Conservation (phyloP, 495 filamentous ascomycete genomes). For the Trichocladium antarcticum region DNA sequence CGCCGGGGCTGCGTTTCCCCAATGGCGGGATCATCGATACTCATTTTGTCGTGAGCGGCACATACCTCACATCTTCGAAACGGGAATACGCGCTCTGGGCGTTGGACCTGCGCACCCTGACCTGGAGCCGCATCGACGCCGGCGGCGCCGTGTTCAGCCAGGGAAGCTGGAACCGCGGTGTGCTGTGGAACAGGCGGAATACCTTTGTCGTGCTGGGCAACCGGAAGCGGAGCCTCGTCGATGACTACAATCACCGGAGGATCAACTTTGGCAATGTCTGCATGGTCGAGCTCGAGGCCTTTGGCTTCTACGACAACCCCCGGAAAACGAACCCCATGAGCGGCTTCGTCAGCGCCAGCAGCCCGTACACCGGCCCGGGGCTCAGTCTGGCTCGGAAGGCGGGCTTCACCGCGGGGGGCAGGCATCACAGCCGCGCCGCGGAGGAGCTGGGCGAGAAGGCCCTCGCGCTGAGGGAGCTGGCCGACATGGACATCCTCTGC, state of each 20-base stretch:
- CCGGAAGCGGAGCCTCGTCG: constrained; percentile 82
- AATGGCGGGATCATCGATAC: constrained; percentile 90
- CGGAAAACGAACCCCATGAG: constrained; percentile 64
- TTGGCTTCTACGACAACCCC: constrained; percentile 93
- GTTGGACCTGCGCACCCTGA: constrained; percentile 72
- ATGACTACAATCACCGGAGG: constrained; percentile 94
- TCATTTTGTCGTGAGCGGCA: constrained; percentile 93
- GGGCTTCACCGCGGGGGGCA: constrained; percentile 57
- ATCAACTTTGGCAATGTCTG: constrained; percentile 97
- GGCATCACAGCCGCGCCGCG: constrained; percentile 54
- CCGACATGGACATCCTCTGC: constrained; percentile 95
- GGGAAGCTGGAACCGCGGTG: constrained; percentile 92
- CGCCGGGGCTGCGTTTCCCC: constrained; percentile 85
- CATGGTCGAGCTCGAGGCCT: constrained; percentile 92
- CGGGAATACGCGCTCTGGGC: constrained; percentile 98
- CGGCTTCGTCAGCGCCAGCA: constrained; percentile 68
- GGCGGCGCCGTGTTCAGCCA: constrained; percentile 89
- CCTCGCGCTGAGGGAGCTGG: constrained; percentile 64
- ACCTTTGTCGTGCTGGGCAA: constrained; percentile 92
- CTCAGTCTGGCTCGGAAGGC: constrained; percentile 49
- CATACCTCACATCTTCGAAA: constrained; percentile 92
- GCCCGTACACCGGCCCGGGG: constrained; percentile 44
- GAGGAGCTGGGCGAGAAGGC: constrained; percentile 77
- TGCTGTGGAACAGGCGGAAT: constrained; percentile 86
- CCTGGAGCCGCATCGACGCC: constrained; percentile 91